These are phyloP conservation scores for Arthrobotrys pseudoclavata DNA, from an alignment of 2,329 filamentous ascomycete genomes.

Conservation along the genomic window DNA sequence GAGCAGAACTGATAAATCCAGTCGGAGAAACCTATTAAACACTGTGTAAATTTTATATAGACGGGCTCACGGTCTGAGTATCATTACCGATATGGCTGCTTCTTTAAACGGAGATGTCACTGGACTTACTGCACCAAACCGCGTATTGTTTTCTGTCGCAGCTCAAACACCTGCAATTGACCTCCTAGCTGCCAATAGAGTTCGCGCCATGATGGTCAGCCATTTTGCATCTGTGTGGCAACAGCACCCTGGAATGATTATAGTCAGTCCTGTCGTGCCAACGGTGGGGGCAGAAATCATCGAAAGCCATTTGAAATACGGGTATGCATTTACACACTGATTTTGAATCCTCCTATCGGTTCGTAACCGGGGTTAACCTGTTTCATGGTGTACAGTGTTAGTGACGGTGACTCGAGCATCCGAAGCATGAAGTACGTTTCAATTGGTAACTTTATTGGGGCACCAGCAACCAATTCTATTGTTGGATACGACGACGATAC, in stretches of 20 bases:
- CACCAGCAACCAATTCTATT: conserved; percentile 80
- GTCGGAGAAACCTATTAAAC: not conserved
- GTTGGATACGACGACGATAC: conserved; percentile 80
- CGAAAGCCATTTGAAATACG: conserved; percentile 49
- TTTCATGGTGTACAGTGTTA: conserved; percentile 69
- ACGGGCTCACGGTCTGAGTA: conserved; percentile 81
- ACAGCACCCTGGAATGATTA: conserved; percentile 79
- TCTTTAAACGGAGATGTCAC: conserved; percentile 68
- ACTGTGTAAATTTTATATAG: conserved; percentile 67
- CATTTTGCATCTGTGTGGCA: conserved; percentile 80
- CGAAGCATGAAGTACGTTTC: conserved; percentile 87
- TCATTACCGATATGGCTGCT: conserved; percentile 77
- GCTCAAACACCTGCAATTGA: conserved; percentile 77
- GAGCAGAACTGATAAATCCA: too few relatives aligned
- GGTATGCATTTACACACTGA: conserved; percentile 29
- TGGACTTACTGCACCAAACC: conserved; percentile 76
- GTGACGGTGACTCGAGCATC: conserved; percentile 80
- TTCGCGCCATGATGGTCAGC: conserved; percentile 82
- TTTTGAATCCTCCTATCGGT: not conserved
- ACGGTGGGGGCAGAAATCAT: conserved; percentile 36
- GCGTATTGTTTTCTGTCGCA: conserved; percentile 77
- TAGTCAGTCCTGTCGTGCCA: conserved; percentile 83
- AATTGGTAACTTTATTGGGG: conserved; percentile 84
- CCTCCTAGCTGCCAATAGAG: conserved; percentile 78
- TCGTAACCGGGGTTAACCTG: conserved; percentile 29